Conservation (phyloP, 1,139 yeast species). For the Hansenula sp. region DNA sequence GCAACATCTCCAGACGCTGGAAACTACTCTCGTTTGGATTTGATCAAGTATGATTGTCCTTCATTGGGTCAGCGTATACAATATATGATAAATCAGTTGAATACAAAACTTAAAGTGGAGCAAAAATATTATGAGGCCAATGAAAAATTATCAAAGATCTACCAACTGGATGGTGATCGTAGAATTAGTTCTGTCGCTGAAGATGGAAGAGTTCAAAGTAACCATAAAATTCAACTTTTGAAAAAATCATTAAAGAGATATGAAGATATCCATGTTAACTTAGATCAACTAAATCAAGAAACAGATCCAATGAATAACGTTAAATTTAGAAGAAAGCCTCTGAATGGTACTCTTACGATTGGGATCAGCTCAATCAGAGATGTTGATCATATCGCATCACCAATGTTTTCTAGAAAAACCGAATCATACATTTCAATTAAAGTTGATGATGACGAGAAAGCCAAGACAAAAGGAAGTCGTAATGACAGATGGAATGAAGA, state of each 20-base stretch:
- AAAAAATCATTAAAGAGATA: conserved; percentile 82
- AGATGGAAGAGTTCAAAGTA: conserved; percentile 79
- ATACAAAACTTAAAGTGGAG: conserved; percentile 89
- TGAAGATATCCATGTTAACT: conserved; percentile 75
- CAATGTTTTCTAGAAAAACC: conserved; percentile 69
- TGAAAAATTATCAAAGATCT: conserved; percentile 79
- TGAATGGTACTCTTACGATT: conserved; percentile 73
- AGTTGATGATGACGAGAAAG: conserved; percentile 82
- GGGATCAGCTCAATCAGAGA: conserved; percentile 75
- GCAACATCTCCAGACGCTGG: conserved; percentile 7
- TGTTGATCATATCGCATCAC: conserved; percentile 88
- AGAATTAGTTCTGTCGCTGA: conserved; percentile 85
- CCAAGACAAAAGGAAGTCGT: conserved; percentile 69
- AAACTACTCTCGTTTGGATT: conserved; percentile 58
- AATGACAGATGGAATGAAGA: conserved; percentile 84
- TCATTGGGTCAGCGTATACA: conserved; percentile 94
- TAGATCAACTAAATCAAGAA: conserved; percentile 44
- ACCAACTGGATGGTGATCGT: conserved; percentile 87
- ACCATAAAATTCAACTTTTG: conserved; percentile 78
- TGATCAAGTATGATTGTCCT: conserved; percentile 89
- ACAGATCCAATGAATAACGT: conserved; percentile 62
- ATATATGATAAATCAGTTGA: conserved; percentile 90
- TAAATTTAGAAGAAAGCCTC: conserved; percentile 73
- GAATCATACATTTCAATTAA: conserved; percentile 77
- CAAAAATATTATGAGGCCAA: conserved; percentile 91